Conservation (phyloP, 139 green algal genomes). For the Marvania coccoides region DNA sequence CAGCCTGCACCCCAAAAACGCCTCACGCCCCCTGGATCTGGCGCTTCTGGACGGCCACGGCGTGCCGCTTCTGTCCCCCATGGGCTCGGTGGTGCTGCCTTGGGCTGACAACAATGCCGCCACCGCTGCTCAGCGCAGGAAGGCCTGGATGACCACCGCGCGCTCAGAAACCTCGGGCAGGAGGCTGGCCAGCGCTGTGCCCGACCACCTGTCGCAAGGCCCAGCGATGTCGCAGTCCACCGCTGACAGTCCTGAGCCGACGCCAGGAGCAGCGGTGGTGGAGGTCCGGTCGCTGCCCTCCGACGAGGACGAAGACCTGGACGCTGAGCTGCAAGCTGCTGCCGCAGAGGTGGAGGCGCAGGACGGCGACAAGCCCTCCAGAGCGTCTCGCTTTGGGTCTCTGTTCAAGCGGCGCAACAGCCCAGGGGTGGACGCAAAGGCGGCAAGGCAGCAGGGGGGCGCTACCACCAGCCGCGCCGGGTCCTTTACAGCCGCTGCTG, state of each 20-base stretch:
- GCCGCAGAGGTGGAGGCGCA: neutral
- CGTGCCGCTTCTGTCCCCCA: conserved; percentile 9
- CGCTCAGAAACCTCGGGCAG: too few relatives aligned
- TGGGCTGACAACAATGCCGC: conserved; percentile 40
- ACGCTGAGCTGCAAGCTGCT: neutral
- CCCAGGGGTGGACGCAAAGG: too few relatives aligned
- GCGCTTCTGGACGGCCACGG: conserved; percentile 22
- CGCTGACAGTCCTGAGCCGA: too few relatives aligned
- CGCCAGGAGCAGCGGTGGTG: conserved; percentile 1
- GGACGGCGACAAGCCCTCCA: too few relatives aligned
- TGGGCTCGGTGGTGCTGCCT: conserved; percentile 12
- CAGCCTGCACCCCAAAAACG: conserved; percentile 33
- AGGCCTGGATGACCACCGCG: too few relatives aligned
- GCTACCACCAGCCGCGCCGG: too few relatives aligned
- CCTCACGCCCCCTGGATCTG: conserved; percentile 19
- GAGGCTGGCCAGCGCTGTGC: too few relatives aligned
- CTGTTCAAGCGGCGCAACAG: too few relatives aligned
- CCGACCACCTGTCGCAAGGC: neutral
- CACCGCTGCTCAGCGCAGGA: neutral
- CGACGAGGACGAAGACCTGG: conserved; percentile 7
- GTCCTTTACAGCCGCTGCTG: too few relatives aligned
- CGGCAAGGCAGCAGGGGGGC: too few relatives aligned
- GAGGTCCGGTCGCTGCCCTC: conserved; percentile 17
- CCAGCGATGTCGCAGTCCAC: too few relatives aligned
- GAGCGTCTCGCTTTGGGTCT: neutral